Conservation (phyloP, 352 stramenopile species). For the Globisporangium megalacanthum region DNA sequence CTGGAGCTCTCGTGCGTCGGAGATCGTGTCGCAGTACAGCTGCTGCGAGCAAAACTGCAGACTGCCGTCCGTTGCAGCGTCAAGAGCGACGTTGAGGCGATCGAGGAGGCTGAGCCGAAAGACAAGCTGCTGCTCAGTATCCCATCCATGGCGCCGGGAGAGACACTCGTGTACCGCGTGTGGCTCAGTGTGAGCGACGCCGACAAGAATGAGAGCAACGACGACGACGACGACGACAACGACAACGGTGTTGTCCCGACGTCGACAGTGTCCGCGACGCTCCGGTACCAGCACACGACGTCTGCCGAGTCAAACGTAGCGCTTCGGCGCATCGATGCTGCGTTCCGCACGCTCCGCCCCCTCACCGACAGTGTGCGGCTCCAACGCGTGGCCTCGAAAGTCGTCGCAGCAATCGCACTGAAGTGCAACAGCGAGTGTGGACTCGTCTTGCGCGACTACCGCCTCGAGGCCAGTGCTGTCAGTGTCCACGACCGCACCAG, state of each 20-base stretch:
- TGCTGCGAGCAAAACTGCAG: slow-evolving; percentile 10
- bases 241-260: not conserved
- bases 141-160: slow-evolving; percentile 18
- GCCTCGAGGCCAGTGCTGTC: slow-evolving; percentile 11
- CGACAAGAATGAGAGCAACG: slow-evolving; percentile 8
- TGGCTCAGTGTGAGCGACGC: slow-evolving; percentile 14
- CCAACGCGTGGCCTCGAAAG: slow-evolving; percentile 23
- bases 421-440: slow-evolving; percentile 28
- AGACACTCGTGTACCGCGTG: slow-evolving; percentile 19
- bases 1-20: slow-evolving; percentile 36
- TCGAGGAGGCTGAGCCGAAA: not conserved
- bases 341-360: slow-evolving; percentile 28
- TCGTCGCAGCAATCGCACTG: slow-evolving; percentile 29
- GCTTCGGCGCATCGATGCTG: slow-evolving; percentile 20
- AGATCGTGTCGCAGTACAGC: slow-evolving; percentile 5
- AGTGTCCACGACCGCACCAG: not conserved
- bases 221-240: slow-evolving; percentile 7
- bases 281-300: slow-evolving; percentile 24
- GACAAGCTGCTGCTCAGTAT: slow-evolving; percentile 19
- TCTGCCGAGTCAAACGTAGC: slow-evolving; percentile 11
- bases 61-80: not conserved
- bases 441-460: slow-evolving; percentile 30
- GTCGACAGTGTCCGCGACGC: slow-evolving; percentile 17
- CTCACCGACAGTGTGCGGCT: slow-evolving; percentile 30
- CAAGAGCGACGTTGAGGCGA: not conserved